Evolutionary conservation across 805 yeast genomes (phyloP).

Genomic region (Metschnikowia matae): DNA sequence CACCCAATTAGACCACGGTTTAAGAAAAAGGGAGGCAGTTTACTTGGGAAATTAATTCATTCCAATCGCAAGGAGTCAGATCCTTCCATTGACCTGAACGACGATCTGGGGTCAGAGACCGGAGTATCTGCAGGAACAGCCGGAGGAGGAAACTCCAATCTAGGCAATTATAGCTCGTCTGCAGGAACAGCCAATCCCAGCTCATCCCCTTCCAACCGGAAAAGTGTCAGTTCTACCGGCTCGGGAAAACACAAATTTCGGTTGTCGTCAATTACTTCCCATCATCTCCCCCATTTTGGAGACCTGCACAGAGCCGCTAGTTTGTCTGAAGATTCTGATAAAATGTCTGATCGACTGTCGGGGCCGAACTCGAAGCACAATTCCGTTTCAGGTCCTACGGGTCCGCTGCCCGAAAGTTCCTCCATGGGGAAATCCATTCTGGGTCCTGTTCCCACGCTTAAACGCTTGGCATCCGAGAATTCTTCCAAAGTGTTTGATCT

Average conservation of each 20-base stretch:
- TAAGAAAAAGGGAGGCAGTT: constrained; percentile 33
- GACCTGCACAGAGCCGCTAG: constrained; percentile 14
- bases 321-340: constrained; percentile 13
- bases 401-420: constrained; percentile 3
- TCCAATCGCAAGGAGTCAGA: constrained; percentile 31
- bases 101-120: constrained; percentile 1
- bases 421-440: background rate
- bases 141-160: constrained; percentile 16
- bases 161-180: constrained; percentile 13
- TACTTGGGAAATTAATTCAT: constrained; percentile 39
- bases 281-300: constrained; percentile 15
- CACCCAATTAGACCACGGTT: constrained; percentile 49
- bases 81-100: constrained; percentile 9
- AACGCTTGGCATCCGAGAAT: constrained; percentile 2
- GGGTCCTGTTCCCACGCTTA: background rate
- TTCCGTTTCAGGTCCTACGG: constrained; percentile 14
- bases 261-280: constrained; percentile 32
- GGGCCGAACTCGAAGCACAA: constrained; percentile 10
- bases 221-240: constrained; percentile 11
- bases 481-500: constrained; percentile 29
- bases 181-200: background rate
- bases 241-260: constrained; percentile 34
- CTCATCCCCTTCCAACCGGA: constrained; percentile 4
- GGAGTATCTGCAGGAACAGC: background rate
- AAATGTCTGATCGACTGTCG: constrained; percentile 11